A percentile compares a stretch with the other conserved stretches of the same genome.
Conservation (phyloP, 345 rosid species). For the Balakata baccata region DNA sequence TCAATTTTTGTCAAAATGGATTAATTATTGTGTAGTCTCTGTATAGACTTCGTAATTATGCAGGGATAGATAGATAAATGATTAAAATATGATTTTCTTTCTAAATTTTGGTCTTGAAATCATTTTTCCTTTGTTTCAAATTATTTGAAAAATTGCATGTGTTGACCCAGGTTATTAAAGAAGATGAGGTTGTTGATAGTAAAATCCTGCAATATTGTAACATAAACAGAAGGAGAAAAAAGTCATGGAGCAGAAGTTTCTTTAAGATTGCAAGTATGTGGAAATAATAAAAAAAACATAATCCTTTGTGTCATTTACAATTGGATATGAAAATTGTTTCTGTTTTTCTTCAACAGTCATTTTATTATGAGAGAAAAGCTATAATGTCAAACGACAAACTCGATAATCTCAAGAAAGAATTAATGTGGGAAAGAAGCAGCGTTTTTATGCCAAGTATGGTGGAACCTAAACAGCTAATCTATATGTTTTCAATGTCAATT, state of each 20-base stretch:
- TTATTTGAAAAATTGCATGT: no score
- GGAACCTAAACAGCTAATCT: not conserved
- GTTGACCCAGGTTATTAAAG: slow-evolving; percentile 28
- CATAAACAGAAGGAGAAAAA: slow-evolving; percentile 72
- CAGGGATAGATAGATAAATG: not conserved
- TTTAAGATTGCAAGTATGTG: slow-evolving; percentile 79
- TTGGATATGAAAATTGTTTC: not conserved
- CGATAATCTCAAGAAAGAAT: slow-evolving; percentile 93
- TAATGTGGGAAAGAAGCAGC: slow-evolving; percentile 99
- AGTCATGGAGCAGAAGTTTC: slow-evolving; percentile 91
- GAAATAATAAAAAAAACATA: not conserved
- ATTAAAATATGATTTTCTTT: not conserved
- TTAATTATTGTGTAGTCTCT: no score
- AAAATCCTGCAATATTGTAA: slow-evolving; percentile 85
- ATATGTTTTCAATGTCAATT: not conserved
- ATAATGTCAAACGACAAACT: slow-evolving; percentile 94
- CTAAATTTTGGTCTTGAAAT: not conserved
- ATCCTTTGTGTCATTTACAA: slow-evolving; percentile 10
- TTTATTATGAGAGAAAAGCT: slow-evolving; percentile 94
- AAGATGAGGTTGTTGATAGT: slow-evolving; percentile 59
- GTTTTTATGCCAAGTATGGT: slow-evolving; percentile 90
- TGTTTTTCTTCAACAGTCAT: slow-evolving; percentile 50
- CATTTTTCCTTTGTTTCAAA: no score
- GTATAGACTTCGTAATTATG: not conserved
- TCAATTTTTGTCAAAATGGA: not conserved